phyloP scores from a whole-genome alignment of 768 basidiomycete species.

The Trametes punicea region DNA sequence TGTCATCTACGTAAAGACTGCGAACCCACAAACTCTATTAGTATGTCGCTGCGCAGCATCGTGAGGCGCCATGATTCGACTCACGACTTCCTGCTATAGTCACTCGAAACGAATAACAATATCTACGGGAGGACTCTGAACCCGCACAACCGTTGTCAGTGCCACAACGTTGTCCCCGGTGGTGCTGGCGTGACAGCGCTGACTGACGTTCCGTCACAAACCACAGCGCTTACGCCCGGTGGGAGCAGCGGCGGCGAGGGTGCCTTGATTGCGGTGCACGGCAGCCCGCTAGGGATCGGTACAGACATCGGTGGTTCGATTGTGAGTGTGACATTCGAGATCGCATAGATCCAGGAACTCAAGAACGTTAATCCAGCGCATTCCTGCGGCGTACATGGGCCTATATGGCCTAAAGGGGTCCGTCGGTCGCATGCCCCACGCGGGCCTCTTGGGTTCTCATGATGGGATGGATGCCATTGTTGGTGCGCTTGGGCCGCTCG shows the following conservation, averaged over 20 bases:
- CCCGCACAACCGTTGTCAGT: constrained; percentile 42
- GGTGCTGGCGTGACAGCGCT: constrained; percentile 3
- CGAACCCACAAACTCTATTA: constrained; percentile 76
- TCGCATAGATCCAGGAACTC: constrained; percentile 4
- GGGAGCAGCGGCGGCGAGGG: constrained; percentile 89
- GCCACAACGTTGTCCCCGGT: neutral
- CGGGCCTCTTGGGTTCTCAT: constrained; percentile 46
- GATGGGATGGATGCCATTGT: constrained; percentile 53
- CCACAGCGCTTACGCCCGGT: constrained; percentile 45
- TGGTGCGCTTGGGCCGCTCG: constrained; percentile 47
- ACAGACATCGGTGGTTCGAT: constrained; percentile 82
- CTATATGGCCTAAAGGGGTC: constrained; percentile 73
- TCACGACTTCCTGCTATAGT: constrained; percentile 30
- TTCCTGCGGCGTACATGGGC: constrained; percentile 78
- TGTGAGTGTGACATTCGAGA: constrained; percentile 25
- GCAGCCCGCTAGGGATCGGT: constrained; percentile 79
- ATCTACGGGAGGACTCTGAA: constrained; percentile 43
- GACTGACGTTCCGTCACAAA: neutral
- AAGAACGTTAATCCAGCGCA: constrained; percentile 41
- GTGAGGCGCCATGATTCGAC: neutral
- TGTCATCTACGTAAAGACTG: constrained; percentile 84
- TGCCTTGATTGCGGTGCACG: constrained; percentile 75
- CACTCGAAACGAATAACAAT: constrained; percentile 53
- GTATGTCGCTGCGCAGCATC: constrained; percentile 30
- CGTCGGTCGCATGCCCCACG: constrained; percentile 49